Evolutionary conservation across 176 grass and related monocot genomes (phyloP), one percentile per base, ranked within the genome.

Genomic region (Juncus inflexus): DNA sequence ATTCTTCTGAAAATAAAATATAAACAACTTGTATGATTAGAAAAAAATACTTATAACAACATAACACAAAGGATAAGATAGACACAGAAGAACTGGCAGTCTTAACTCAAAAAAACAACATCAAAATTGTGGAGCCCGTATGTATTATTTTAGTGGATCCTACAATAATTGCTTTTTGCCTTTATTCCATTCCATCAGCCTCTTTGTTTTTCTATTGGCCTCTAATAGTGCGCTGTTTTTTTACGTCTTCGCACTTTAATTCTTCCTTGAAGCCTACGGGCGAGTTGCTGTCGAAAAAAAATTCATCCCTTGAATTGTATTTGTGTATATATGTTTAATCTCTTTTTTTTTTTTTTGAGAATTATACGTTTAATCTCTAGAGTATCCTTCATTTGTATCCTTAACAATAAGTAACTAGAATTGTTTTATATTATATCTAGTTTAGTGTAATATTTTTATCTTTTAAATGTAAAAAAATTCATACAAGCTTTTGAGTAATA

Each of bases 151-250:
- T 5, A 56, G 50, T 65, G 60, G 73, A 59, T 64, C 73, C 73
- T 35, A 65, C 73, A 76, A 76, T 76, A 76, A 76, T 76, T 76
- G 60, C 11, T 65, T 53, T 45, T 16, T 42, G 68, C 38, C 38
- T 56, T 71, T 56, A 57, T 58, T 71, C 52, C 52, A 35, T 15
- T 55, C 58, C 37, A 35, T 38, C 15, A 62, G 9, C 10, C 13
- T 39, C 13, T 62, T 62, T 62, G 9, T 62, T 54, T 56, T 56
- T 38, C 43, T 76, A 6, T 41, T 40, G 62, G 9, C 62, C 59
- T 75, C 39, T 63, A 64, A 65, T 62, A 64, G 59, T 55, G 59
- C 6, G 4, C 52, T 71, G 54, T 51, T 71, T 71, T 4, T 12
- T 38, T 71, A 71, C 67, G 52, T 58, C 67, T 55, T 41, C 66